Conservation (phyloP, 2,329 filamentous ascomycete species). For the Monosporascus sp. region DNA sequence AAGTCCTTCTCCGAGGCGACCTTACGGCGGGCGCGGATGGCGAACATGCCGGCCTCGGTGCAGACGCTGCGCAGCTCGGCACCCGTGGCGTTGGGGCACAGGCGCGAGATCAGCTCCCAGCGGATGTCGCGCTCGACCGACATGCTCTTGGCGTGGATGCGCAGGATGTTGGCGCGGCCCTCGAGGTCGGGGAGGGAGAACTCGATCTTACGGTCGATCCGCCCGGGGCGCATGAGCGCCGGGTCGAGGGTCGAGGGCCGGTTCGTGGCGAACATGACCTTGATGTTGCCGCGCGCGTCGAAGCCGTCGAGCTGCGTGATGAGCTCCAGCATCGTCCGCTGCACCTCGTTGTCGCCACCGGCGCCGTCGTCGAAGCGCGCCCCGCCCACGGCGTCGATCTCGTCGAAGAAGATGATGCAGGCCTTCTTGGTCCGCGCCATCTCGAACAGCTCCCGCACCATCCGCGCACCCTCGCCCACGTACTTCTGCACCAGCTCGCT, state of each 20-base stretch:
- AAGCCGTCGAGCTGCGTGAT: slow-evolving; percentile 97
- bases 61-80: slow-evolving; percentile 94
- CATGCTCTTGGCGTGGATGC: slow-evolving; percentile 99
- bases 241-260: slow-evolving; percentile 91
- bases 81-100: slow-evolving; percentile 96
- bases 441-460: slow-evolving; percentile 98
- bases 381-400: slow-evolving; percentile 93
- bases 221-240: slow-evolving; percentile 93
- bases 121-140: slow-evolving; percentile 97
- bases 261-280: slow-evolving; percentile 99
- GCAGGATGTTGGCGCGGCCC: slow-evolving; percentile 92
- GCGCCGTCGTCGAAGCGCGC: slow-evolving; percentile 95
- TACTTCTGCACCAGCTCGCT: slow-evolving; percentile 99
- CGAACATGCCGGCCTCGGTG: slow-evolving; percentile 98
- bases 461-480: slow-evolving; percentile 93
- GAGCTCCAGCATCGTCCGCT: slow-evolving; percentile 95
- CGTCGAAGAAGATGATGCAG: slow-evolving; percentile 99
- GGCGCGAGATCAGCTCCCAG: slow-evolving; percentile 95
- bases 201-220: slow-evolving; percentile 98
- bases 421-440: slow-evolving; percentile 99
- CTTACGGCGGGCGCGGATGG: slow-evolving; percentile 90
- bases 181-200: slow-evolving; percentile 97
- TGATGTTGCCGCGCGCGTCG: slow-evolving; percentile 95
- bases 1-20: slow-evolving; percentile 99
- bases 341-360: slow-evolving; percentile 95